Conservation (phyloP, 2,329 filamentous ascomycete genomes). For the Periconia sp. region DNA sequence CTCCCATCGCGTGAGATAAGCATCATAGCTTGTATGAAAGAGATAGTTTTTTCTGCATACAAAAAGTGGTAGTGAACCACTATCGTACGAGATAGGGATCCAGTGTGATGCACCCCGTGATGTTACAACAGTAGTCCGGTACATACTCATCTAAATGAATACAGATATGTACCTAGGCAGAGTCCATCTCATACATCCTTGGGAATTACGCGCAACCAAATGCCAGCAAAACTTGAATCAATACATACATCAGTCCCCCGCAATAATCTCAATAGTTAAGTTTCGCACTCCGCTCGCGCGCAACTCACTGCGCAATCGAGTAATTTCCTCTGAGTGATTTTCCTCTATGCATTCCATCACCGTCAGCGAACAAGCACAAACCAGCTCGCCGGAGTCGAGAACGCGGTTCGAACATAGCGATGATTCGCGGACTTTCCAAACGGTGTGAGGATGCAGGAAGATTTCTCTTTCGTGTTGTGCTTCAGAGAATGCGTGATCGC, state of each 20-base stretch:
- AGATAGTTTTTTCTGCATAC: no score
- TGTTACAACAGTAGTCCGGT: no score
- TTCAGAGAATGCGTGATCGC: slow-evolving; percentile 21
- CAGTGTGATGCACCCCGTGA: no score
- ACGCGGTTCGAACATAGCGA: not conserved
- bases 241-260: not conserved
- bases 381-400: not conserved
- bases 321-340: slow-evolving; percentile 7
- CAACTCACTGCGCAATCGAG: not conserved
- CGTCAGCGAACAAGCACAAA: slow-evolving; percentile 1
- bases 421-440: slow-evolving; percentile 13
- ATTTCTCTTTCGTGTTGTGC: slow-evolving; percentile 15
- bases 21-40: no score
- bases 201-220: not conserved
- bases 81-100: no score
- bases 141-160: no score
- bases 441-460: not conserved
- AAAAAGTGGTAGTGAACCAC: no score
- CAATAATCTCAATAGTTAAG: not conserved
- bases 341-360: slow-evolving; percentile 11
- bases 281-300: not conserved
- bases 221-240: not conserved
- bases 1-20: not conserved
- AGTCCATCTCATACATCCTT: no score
- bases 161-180: no score